These are phyloP conservation scores for Colletotrichum simmondsii DNA, from an alignment of 2,329 filamentous ascomycete species.

Conservation along the genomic window DNA sequence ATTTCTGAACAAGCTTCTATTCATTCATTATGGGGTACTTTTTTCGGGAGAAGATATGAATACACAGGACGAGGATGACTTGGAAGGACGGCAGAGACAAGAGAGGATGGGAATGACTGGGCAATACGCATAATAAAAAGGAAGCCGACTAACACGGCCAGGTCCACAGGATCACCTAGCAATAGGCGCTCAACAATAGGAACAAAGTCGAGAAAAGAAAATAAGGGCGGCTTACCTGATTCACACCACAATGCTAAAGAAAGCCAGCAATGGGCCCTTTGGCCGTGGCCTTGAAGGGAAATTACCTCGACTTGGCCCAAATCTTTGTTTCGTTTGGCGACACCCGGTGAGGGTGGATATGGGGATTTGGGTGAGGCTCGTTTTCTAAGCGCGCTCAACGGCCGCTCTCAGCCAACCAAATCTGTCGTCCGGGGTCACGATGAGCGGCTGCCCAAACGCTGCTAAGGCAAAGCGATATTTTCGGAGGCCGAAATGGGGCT, in stretches of 20 bases:
- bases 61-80: background rate
- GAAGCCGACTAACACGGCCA: constrained; percentile 25
- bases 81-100: constrained; percentile 1
- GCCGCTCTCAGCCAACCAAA: constrained; percentile 36
- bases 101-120: constrained; percentile 9
- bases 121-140: constrained; percentile 30
- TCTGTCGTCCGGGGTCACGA: constrained; percentile 27
- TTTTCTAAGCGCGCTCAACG: constrained; percentile 34
- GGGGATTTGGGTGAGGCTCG: constrained; percentile 22
- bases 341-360: constrained; percentile 24
- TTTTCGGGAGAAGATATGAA: constrained; percentile 19
- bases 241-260: constrained; percentile 21
- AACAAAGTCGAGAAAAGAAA: constrained; percentile 8
- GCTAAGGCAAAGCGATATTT: constrained; percentile 34
- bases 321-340: constrained; percentile 29
- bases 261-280: constrained; percentile 15
- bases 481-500: constrained; percentile 13
- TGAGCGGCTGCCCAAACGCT: constrained; percentile 37
- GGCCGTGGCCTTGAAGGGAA: constrained; percentile 32
- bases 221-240: constrained; percentile 33
- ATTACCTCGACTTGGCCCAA: constrained; percentile 16
- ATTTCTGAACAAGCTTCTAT: constrained; percentile 32
- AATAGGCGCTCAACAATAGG: constrained; percentile 26
- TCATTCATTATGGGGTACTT: constrained; percentile 30
- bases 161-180: background rate